phyloP scores from a whole-genome alignment of 2,329 filamentous ascomycete species.

The Neonectria ditissima region DNA sequence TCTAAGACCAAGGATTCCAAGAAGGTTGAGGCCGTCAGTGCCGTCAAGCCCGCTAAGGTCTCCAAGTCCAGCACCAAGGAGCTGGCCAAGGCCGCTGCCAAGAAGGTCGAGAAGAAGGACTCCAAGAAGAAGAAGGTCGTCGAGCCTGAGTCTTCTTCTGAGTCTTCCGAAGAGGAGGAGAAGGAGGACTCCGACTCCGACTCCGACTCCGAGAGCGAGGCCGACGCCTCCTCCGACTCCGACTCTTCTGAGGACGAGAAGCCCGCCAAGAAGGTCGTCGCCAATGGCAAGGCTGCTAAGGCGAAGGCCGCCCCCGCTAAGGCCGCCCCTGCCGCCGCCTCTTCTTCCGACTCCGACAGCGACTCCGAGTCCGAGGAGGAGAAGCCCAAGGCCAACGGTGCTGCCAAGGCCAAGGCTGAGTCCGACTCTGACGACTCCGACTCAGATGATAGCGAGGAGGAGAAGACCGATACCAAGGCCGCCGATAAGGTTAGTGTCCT shows the following conservation, averaged over 20 bases:
- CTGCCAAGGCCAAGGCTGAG: constrained; percentile 45
- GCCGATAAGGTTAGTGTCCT: constrained; percentile 47
- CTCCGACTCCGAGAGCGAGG: constrained; percentile 41
- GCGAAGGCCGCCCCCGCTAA: constrained; percentile 44
- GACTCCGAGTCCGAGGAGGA: constrained; percentile 52
- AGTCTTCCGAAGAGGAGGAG: constrained; percentile 49
- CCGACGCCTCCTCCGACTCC: constrained; percentile 45
- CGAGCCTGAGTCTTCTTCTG: constrained; percentile 54
- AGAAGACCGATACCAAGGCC: constrained; percentile 50
- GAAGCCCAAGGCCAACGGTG: constrained; percentile 46
- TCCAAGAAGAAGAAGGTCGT: constrained; percentile 62
- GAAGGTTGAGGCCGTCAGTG: constrained; percentile 61
- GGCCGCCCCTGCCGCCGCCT: constrained; percentile 43
- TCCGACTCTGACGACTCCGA: constrained; percentile 46
- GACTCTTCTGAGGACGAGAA: constrained; percentile 57
- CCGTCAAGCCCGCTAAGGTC: constrained; percentile 77
- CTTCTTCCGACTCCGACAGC: constrained; percentile 49
- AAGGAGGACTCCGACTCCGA: constrained; percentile 49
- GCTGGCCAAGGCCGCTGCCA: constrained; percentile 70
- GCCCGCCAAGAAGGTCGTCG: constrained; percentile 51
- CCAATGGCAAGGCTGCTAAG: constrained; percentile 47
- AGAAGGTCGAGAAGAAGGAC: constrained; percentile 59
- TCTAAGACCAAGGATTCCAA: constrained; percentile 69
- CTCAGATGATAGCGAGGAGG: constrained; percentile 55
- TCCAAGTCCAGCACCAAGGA: constrained; percentile 76